phyloP scores from a whole-genome alignment of 2,329 filamentous ascomycete genomes.

The Spiromastix sp. region DNA sequence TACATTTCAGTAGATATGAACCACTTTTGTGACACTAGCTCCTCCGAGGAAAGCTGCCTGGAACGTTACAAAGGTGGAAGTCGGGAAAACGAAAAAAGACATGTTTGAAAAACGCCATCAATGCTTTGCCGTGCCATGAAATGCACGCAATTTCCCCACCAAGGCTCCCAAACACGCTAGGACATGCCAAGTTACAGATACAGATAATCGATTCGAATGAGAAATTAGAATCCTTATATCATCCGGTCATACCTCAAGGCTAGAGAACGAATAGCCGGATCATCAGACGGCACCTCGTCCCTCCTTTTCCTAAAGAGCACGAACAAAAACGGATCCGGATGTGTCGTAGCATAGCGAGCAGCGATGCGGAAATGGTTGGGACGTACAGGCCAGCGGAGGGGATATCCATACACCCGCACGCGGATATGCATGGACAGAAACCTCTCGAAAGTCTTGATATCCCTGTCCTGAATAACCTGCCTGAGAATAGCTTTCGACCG shows the following conservation, averaged over 20 bases:
- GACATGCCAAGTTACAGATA: too few relatives aligned
- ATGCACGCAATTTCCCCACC: too few relatives aligned
- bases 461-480: slow-evolving; percentile 25
- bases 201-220: too few relatives aligned
- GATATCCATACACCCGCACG: slow-evolving; percentile 22
- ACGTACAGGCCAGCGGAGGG: slow-evolving; percentile 24
- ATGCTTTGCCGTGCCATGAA: background rate
- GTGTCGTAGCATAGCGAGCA: slow-evolving; percentile 17
- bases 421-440: slow-evolving; percentile 23
- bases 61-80: too few relatives aligned
- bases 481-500: slow-evolving; percentile 24
- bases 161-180: too few relatives aligned
- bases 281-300: slow-evolving; percentile 19
- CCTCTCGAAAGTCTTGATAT: slow-evolving; percentile 22
- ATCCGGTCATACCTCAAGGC: slow-evolving; percentile 12
- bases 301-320: slow-evolving; percentile 23
- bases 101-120: background rate
- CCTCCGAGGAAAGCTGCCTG: too few relatives aligned
- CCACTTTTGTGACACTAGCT: too few relatives aligned
- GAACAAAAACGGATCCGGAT: slow-evolving; percentile 25
- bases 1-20: too few relatives aligned
- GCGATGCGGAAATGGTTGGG: slow-evolving; percentile 22
- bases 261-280: slow-evolving; percentile 17
- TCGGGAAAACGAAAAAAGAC: too few relatives aligned
- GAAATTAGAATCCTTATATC: too few relatives aligned